Percentiles rank a stretch among this genome's conserved stretches.
Evolutionary conservation across 331 rosid genomes (phyloP).

Genomic region (Acacia concinna): DNA sequence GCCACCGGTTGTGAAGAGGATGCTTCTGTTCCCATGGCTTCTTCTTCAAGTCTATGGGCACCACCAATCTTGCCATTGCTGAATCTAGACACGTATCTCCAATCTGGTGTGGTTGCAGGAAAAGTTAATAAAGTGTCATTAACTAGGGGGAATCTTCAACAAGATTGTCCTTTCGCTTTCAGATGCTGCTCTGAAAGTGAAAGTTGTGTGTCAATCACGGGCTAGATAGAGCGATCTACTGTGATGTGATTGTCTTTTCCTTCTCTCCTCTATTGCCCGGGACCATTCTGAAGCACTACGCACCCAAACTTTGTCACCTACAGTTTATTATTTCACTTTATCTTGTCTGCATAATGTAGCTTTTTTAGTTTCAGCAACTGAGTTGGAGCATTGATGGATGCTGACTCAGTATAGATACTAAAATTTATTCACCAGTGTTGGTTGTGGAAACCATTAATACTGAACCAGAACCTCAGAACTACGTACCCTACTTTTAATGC

Average conservation of each 20-base stretch:
- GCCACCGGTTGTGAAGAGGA: conserved; percentile 85
- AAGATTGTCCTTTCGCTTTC: conserved; percentile 33
- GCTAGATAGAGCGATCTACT: conserved; percentile 9
- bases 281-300: conserved; percentile 39
- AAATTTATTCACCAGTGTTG: neutral
- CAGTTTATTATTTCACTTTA: neutral
- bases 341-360: neutral
- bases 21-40: conserved; percentile 59
- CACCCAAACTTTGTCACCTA: conserved; percentile 6
- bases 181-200: conserved; percentile 2
- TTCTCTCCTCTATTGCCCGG: conserved; percentile 29
- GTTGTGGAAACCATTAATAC: neutral
- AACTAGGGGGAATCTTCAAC: conserved; percentile 19
- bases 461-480: neutral
- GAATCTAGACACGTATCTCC: conserved; percentile 10
- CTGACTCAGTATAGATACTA: neutral
- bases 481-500: neutral
- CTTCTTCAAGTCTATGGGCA: conserved; percentile 54
- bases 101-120: conserved; percentile 8
- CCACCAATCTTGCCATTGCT: conserved; percentile 49
- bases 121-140: conserved; percentile 20
- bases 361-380: neutral
- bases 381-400: neutral
- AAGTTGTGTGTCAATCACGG: conserved; percentile 31
- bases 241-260: neutral